Evolutionary conservation across 2,329 filamentous ascomycete species (phyloP).

Genomic region (Chalaropsis ovoidea): DNA sequence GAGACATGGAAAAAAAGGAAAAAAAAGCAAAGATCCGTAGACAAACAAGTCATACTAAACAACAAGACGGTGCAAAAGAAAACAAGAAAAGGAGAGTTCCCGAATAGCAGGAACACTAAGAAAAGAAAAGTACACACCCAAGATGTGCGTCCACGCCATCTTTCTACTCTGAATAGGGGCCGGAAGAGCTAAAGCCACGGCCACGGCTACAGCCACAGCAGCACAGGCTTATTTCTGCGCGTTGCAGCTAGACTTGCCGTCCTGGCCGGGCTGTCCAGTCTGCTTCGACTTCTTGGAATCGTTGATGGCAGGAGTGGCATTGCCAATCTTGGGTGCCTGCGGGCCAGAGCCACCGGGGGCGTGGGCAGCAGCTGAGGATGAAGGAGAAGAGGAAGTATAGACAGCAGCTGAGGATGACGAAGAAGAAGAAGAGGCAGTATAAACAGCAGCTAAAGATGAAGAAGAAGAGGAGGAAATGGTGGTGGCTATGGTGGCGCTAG

Average conservation of each 20-base stretch:
- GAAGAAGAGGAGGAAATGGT: not conserved
- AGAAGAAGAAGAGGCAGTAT: not conserved
- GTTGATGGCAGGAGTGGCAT: not conserved
- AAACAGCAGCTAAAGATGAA: not conserved
- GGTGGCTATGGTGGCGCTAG: not conserved
- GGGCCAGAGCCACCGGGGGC: not conserved
- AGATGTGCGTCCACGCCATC: not conserved
- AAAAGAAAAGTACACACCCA: not conserved
- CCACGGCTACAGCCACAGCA: not conserved
- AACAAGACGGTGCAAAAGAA: not conserved
- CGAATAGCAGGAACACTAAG: not conserved
- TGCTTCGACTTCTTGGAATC: not conserved
- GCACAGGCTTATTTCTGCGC: not conserved
- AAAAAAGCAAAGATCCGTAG: too few relatives aligned
- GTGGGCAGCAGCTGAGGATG: not conserved
- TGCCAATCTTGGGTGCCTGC: not conserved
- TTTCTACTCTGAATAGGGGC: not conserved
- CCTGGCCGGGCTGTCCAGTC: not conserved
- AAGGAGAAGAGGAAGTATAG: too few relatives aligned
- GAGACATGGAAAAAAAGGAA: not conserved
- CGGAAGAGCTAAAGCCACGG: not conserved
- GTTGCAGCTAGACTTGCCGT: slow-evolving; percentile 1
- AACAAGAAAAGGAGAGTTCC: not conserved
- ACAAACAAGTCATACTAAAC: not conserved
- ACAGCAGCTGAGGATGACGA: not conserved